A percentile compares a stretch with the other conserved stretches of the same genome.
phyloP scores from a whole-genome alignment of 345 rosid species.

The Cardamine occulta region DNA sequence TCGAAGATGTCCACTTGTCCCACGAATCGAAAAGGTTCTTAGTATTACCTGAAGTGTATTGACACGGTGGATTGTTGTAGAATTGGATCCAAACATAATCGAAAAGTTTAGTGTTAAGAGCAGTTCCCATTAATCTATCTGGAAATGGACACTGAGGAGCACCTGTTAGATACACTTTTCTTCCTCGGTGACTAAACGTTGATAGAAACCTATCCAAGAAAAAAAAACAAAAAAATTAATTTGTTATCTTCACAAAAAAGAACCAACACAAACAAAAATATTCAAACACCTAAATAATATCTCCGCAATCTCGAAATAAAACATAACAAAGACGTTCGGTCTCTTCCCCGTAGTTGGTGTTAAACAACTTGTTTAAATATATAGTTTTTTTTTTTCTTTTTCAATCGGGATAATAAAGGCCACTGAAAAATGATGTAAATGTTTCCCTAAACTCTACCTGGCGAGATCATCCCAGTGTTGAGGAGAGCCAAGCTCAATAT shows the following conservation, averaged over 20 bases:
- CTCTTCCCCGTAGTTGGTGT: neutral
- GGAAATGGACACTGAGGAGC: constrained; percentile 79
- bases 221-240: constrained; percentile 7
- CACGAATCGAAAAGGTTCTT: constrained; percentile 51
- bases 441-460: constrained; percentile 9
- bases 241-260: neutral
- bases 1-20: constrained; percentile 59
- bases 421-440: neutral
- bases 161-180: constrained; percentile 61
- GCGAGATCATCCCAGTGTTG: constrained; percentile 56
- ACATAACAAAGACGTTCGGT: neutral
- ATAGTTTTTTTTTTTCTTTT: neutral
- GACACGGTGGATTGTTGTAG: constrained; percentile 68
- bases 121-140: constrained; percentile 49
- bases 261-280: neutral
- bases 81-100: constrained; percentile 66
- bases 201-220: constrained; percentile 45
- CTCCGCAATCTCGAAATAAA: neutral
- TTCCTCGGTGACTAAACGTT: constrained; percentile 41
- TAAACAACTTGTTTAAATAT: neutral
- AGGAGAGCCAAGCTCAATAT: constrained; percentile 53
- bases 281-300: neutral
- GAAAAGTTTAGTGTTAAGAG: constrained; percentile 56
- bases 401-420: neutral
- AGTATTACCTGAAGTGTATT: constrained; percentile 45